Evolutionary conservation across 148 eudicot species (phyloP).

Genomic region (Rhododendron mucronatum): DNA sequence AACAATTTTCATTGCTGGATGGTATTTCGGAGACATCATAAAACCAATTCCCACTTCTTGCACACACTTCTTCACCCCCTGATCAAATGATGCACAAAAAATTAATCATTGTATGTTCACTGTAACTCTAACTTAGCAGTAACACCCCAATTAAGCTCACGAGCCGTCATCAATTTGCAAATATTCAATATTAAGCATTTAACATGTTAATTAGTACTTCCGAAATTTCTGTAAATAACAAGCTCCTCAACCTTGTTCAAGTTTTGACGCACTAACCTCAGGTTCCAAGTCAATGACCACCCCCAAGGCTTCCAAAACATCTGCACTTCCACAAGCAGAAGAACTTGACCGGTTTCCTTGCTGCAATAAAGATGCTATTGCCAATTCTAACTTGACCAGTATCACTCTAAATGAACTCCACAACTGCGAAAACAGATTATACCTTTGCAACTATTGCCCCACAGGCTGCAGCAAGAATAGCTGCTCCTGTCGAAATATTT

Average conservation of each 20-base stretch:
- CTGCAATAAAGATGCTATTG: slow-evolving; percentile 29
- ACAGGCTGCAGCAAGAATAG: slow-evolving; percentile 71
- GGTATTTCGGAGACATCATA: slow-evolving; percentile 92
- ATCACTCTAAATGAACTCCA: background rate
- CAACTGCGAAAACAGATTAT: background rate
- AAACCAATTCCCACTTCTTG: slow-evolving; percentile 84
- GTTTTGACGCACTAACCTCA: slow-evolving; percentile 39
- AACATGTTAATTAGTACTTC: background rate
- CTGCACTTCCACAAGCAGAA: slow-evolving; percentile 83
- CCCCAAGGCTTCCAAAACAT: slow-evolving; percentile 70
- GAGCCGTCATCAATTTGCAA: background rate
- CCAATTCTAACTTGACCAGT: background rate
- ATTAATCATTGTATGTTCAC: background rate
- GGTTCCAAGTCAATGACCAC: slow-evolving; percentile 64
- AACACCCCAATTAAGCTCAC: background rate
- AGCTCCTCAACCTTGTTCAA: background rate
- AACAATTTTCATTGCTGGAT: slow-evolving; percentile 94
- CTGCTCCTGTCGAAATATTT: slow-evolving; percentile 76
- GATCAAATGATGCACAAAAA: background rate
- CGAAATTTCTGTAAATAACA: background rate
- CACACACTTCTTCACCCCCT: slow-evolving; percentile 28
- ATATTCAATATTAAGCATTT: background rate
- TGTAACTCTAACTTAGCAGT: background rate
- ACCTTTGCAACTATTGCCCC: slow-evolving; percentile 91
- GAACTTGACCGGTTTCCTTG: slow-evolving; percentile 87